Conservation (phyloP, 495 filamentous ascomycete genomes). For the Aspergillus leporis region DNA sequence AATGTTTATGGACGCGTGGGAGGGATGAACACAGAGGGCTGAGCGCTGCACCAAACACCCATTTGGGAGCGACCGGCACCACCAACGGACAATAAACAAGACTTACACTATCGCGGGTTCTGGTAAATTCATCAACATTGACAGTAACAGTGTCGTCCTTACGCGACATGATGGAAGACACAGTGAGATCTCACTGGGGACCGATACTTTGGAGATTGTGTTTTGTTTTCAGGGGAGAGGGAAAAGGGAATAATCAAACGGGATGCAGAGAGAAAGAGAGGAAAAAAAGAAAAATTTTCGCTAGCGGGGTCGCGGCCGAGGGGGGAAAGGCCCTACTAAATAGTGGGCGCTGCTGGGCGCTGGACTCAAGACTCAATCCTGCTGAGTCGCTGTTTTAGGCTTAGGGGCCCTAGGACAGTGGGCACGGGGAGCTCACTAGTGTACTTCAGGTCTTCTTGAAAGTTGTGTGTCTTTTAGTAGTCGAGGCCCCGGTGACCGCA, state of each 20-base stretch:
- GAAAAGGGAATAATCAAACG: constrained; percentile 5
- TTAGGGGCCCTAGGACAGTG: constrained; percentile 10
- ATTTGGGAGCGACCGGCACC: constrained; percentile 22
- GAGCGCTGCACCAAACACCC: constrained; percentile 14
- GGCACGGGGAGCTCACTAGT: constrained; percentile 4
- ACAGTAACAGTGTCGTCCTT: constrained; percentile 42
- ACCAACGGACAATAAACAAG: constrained; percentile 16
- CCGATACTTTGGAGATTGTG: neutral
- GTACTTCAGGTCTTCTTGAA: too few relatives aligned
- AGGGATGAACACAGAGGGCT: constrained; percentile 2
- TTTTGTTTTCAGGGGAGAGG: constrained; percentile 5
- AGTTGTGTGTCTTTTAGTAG: too few relatives aligned
- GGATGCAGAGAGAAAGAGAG: constrained; percentile 14
- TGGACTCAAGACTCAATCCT: neutral
- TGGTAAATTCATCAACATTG: constrained; percentile 61
- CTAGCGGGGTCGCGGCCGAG: constrained; percentile 20
- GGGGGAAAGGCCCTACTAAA: constrained; percentile 18
- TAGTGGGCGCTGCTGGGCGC: constrained; percentile 14
- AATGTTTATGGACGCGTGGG: constrained; percentile 18
- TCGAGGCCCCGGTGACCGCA: neutral
- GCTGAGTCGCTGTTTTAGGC: constrained; percentile 17
- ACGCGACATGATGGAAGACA: constrained; percentile 30
- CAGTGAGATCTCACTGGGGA: neutral
- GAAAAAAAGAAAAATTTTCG: constrained; percentile 26
- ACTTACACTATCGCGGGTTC: constrained; percentile 66